These are phyloP conservation scores for Chaetothyriales sp. DNA, from an alignment of 2,329 filamentous ascomycete species.

Conservation along the genomic window DNA sequence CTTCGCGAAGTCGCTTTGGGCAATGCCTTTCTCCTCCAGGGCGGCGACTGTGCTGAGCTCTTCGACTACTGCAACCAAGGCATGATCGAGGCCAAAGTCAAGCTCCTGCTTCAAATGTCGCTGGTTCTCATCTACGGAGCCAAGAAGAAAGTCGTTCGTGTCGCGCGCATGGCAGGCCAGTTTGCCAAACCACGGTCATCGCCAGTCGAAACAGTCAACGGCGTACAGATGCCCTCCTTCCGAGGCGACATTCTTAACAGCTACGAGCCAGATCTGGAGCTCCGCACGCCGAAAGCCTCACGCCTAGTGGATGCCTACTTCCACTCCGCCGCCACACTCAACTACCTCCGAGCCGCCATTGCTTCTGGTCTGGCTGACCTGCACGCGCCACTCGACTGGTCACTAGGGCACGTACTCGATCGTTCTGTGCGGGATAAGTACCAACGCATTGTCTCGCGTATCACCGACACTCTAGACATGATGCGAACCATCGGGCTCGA, in stretches of 20 bases:
- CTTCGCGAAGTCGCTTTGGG: slow-evolving; percentile 78
- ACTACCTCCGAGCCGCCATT: slow-evolving; percentile 76
- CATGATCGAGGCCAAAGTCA: slow-evolving; percentile 91
- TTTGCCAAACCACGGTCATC: slow-evolving; percentile 92
- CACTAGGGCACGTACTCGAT: slow-evolving; percentile 78
- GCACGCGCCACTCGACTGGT: slow-evolving; percentile 89
- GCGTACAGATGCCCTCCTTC: slow-evolving; percentile 74
- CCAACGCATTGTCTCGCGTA: slow-evolving; percentile 65
- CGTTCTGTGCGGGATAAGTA: slow-evolving; percentile 76
- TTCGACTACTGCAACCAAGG: slow-evolving; percentile 90
- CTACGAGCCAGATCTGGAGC: slow-evolving; percentile 50
- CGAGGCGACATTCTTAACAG: slow-evolving; percentile 93
- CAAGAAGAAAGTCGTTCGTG: slow-evolving; percentile 73
- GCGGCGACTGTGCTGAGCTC: slow-evolving; percentile 87
- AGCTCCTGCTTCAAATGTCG: slow-evolving; percentile 92
- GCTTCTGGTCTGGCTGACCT: slow-evolving; percentile 84
- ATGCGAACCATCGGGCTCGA: slow-evolving; percentile 88
- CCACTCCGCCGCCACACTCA: slow-evolving; percentile 85
- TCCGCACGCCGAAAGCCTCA: slow-evolving; percentile 66
- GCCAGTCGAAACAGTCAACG: slow-evolving; percentile 68
- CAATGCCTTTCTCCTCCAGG: slow-evolving; percentile 86
- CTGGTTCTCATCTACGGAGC: slow-evolving; percentile 80
- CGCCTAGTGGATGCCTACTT: slow-evolving; percentile 87
- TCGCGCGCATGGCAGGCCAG: slow-evolving; percentile 92
- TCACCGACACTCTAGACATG: slow-evolving; percentile 84